Evolutionary conservation across 306 rosid genomes (phyloP).

Genomic region (Sicyos edulis): DNA sequence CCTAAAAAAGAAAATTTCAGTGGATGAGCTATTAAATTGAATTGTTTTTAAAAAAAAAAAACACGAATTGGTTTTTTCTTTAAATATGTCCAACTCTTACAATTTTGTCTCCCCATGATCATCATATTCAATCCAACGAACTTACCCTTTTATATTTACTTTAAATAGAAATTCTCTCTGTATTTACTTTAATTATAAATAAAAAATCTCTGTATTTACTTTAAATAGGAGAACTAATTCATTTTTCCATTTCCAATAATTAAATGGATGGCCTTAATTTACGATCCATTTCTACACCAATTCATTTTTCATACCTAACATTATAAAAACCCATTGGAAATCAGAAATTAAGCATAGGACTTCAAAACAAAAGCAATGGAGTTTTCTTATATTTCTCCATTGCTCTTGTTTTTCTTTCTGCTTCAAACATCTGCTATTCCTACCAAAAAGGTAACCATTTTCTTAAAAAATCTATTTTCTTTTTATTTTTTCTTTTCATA

Average conservation of each 20-base stretch:
- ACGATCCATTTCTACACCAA: background rate
- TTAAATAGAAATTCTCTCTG: too few species aligned
- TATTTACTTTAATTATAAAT: too few species aligned
- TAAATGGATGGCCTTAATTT: background rate
- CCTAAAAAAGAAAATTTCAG: too few species aligned
- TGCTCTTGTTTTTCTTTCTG: conserved; percentile 32
- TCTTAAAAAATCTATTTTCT: background rate
- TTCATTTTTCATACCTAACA: background rate
- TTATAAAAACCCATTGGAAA: background rate
- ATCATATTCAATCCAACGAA: too few species aligned
- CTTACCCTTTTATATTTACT: too few species aligned
- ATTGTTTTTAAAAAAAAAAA: too few species aligned
- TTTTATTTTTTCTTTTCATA: background rate
- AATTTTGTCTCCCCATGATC: too few species aligned
- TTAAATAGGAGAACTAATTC: background rate
- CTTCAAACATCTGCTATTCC: conserved; percentile 30
- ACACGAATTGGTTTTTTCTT: too few species aligned
- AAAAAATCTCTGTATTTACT: background rate
- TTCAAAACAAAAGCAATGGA: conserved; percentile 13
- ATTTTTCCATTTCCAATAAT: background rate
- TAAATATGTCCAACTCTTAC: too few species aligned
- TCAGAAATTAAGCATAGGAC: too few species aligned
- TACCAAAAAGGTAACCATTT: conserved; percentile 33
- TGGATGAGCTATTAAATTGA: too few species aligned
- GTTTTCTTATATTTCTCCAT: conserved; percentile 20